A percentile compares a stretch with the other conserved stretches of the same genome.
These are phyloP conservation scores for Mucor sp. DNA, from an alignment of 371 early-diverging fungal species.

Conservation along the genomic window DNA sequence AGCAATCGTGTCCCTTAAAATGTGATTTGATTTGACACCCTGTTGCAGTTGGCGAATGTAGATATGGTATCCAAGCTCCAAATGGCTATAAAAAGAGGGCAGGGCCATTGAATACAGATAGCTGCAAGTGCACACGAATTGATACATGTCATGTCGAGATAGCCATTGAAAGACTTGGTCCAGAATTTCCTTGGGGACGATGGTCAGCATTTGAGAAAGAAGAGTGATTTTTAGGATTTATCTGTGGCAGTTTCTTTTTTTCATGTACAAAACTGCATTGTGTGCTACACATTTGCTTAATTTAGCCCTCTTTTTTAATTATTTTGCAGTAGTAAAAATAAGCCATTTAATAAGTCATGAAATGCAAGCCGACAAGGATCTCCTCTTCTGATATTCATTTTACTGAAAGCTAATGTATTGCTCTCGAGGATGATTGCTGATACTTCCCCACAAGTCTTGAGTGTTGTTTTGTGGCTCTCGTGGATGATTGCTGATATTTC, in stretches of 20 bases:
- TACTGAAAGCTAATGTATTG: background rate
- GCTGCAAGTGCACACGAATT: background rate
- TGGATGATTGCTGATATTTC: background rate
- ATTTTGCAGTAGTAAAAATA: too few relatives aligned
- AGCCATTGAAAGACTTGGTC: background rate
- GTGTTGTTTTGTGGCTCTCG: too few relatives aligned
- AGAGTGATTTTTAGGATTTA: background rate
- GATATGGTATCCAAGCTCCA: background rate
- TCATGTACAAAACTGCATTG: background rate
- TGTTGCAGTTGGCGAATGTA: conserved; percentile 4
- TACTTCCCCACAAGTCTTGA: too few relatives aligned
- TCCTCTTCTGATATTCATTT: background rate
- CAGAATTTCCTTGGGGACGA: conserved; percentile 1
- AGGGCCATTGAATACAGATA: background rate
- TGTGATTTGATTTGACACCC: background rate
- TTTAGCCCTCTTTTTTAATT: too few relatives aligned
- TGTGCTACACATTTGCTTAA: background rate
- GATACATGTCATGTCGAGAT: background rate
- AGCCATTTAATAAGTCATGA: too few relatives aligned
- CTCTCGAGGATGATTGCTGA: too few relatives aligned
- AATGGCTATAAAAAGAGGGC: background rate
- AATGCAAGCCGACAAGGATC: background rate
- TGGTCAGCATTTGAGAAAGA: background rate
- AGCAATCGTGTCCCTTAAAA: conserved; percentile 7
- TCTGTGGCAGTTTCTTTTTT: background rate